phyloP scores from a whole-genome alignment of 768 basidiomycete species.

The Rhodosporidiobolus odoratus region DNA sequence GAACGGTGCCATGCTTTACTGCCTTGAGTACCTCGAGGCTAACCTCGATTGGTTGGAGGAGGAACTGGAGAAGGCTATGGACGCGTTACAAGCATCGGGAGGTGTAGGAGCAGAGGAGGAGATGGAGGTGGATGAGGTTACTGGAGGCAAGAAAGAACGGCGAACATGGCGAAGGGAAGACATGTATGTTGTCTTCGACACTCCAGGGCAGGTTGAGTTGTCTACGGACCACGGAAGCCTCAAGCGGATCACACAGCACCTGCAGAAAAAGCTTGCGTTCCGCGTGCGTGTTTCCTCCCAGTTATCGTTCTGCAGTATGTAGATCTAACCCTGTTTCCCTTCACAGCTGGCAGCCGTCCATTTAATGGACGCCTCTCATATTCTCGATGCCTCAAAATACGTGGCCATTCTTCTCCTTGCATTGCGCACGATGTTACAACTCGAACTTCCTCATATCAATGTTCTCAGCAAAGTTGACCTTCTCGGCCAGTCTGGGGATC shows the following conservation, averaged over 20 bases:
- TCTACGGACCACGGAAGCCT: conserved; percentile 91
- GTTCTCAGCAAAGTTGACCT: conserved; percentile 94
- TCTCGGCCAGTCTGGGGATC: conserved; percentile 79
- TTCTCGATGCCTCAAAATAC: conserved; percentile 93
- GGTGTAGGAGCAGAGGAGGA: not conserved
- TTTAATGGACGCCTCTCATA: conserved; percentile 92
- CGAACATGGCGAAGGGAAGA: conserved; percentile 56
- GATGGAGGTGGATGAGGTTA: conserved; percentile 44
- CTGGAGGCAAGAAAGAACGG: conserved; percentile 45
- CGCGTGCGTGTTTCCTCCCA: conserved; percentile 60
- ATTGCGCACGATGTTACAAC: conserved; percentile 92
- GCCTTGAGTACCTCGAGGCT: conserved; percentile 92
- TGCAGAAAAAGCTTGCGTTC: conserved; percentile 73
- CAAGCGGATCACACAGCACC: conserved; percentile 66
- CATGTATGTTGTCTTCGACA: conserved; percentile 86
- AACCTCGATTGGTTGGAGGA: conserved; percentile 68
- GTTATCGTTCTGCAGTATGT: not conserved
- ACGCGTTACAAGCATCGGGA: conserved; percentile 60
- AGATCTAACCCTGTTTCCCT: not conserved
- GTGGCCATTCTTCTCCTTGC: conserved; percentile 85
- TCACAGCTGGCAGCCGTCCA: conserved; percentile 86
- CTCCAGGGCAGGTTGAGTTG: conserved; percentile 94
- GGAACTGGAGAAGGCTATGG: conserved; percentile 61
- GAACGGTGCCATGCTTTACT: conserved; percentile 92
- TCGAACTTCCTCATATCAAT: conserved; percentile 96